phyloP scores from a whole-genome alignment of 148 eudicot species.

The Camellia sinensis region DNA sequence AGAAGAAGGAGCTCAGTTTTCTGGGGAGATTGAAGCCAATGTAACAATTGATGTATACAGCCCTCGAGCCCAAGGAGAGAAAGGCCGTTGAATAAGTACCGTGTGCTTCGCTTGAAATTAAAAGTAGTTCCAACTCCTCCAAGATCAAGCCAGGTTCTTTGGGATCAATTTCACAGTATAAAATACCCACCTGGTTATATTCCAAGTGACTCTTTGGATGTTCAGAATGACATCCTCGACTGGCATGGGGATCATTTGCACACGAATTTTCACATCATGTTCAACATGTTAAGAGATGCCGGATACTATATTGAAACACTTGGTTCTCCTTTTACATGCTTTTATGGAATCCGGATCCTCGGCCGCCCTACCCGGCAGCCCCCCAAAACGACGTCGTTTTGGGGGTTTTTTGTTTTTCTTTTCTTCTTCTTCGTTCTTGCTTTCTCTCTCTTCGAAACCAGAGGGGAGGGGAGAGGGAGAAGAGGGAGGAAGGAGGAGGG shows the following conservation, averaged over 20 bases:
- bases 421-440: no score
- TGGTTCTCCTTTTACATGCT: constrained; percentile 97
- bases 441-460: no score
- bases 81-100: constrained; percentile 51
- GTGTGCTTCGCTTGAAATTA: constrained; percentile 74
- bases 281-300: constrained; percentile 89
- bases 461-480: no score
- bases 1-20: constrained; percentile 87
- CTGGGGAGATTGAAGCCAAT: constrained; percentile 87
- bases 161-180: constrained; percentile 98
- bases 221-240: constrained; percentile 92
- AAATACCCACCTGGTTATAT: constrained; percentile 98
- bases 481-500: no score
- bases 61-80: constrained; percentile 85
- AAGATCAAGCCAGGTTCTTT: constrained; percentile 71
- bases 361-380: no score
- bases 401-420: no score
- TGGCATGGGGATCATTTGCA: constrained; percentile 99
- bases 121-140: constrained; percentile 89
- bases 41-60: constrained; percentile 71
- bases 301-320: constrained; percentile 93
- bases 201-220: constrained; percentile 96
- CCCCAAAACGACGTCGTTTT: no score
- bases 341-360: no score
- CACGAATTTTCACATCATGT: constrained; percentile 91